These are phyloP conservation scores for Tausonia pullulans DNA, from an alignment of 1,284 basidiomycete genomes.

Conservation along the genomic window DNA sequence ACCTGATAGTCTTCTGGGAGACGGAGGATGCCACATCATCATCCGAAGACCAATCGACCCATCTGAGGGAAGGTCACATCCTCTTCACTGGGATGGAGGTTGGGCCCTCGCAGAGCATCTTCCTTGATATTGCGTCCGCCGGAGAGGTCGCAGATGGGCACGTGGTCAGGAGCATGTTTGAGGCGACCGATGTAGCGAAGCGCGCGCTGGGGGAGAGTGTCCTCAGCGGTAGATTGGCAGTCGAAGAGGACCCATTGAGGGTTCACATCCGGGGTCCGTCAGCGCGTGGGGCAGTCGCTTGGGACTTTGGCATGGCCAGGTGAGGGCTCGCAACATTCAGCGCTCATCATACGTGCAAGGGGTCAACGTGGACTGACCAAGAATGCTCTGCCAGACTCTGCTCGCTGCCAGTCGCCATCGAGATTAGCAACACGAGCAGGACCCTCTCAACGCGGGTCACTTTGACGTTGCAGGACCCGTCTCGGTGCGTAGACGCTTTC, in stretches of 20 bases:
- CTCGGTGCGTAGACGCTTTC: too few relatives aligned
- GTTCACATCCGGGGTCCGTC: conserved; percentile 4
- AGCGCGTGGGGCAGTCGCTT: too few relatives aligned
- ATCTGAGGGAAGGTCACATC: conserved; percentile 48
- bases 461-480: too few relatives aligned
- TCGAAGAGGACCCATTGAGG: conserved; percentile 58
- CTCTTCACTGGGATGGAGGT: conserved; percentile 49
- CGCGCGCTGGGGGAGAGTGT: conserved; percentile 54
- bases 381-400: too few relatives aligned
- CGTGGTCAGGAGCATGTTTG: conserved; percentile 71
- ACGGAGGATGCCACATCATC: conserved; percentile 26
- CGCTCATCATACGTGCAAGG: too few relatives aligned
- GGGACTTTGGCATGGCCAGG: too few relatives aligned
- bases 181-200: conserved; percentile 68
- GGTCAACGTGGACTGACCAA: too few relatives aligned
- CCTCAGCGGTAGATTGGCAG: conserved; percentile 59
- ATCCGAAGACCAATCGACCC: conserved; percentile 33
- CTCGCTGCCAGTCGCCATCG: too few relatives aligned
- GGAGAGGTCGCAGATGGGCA: conserved; percentile 51
- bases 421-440: too few relatives aligned
- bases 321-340: too few relatives aligned
- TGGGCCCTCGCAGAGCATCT: conserved; percentile 49
- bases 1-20: conserved; percentile 63
- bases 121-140: conserved; percentile 47
- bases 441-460: too few relatives aligned